phyloP scores from a whole-genome alignment of 805 yeast genomes.

The Teunomyces barrocoloradensis region DNA sequence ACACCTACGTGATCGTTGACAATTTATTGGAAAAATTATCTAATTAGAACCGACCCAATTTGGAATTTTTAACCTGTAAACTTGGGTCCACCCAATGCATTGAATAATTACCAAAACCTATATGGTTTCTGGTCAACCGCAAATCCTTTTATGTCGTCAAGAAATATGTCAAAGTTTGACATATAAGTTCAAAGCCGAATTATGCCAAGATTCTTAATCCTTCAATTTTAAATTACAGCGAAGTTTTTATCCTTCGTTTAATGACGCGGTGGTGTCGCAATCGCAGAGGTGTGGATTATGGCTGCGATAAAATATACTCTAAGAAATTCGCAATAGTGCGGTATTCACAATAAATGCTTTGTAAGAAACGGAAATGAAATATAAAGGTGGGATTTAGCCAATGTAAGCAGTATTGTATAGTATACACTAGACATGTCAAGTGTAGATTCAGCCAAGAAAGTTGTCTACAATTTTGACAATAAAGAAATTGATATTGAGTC shows the following conservation, averaged over 20 bases:
- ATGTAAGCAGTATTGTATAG: background rate
- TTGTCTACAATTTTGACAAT: background rate
- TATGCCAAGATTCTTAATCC: background rate
- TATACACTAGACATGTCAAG: background rate
- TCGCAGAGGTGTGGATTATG: background rate
- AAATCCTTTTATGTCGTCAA: too few relatives aligned
- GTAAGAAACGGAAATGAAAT: background rate
- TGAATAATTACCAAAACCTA: too few relatives aligned
- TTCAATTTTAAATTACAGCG: background rate
- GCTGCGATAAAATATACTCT: background rate
- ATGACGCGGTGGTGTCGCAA: background rate
- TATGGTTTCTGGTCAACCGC: too few relatives aligned
- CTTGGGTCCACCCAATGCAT: too few relatives aligned
- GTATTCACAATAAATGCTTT: too few relatives aligned
- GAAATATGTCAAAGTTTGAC: too few relatives aligned
- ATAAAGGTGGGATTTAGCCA: background rate
- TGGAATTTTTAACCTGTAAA: too few relatives aligned
- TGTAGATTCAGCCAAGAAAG: background rate
- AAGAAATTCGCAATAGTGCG: too few relatives aligned
- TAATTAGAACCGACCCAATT: too few relatives aligned
- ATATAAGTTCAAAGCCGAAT: background rate
- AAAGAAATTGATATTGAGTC: conserved; percentile 5
- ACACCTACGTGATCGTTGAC: too few relatives aligned
- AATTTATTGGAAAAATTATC: too few relatives aligned
- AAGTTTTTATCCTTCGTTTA: background rate